Base-by-base conservation (phyloP, 805 yeast species). In the Groenewaldozyma tartarivorans region DNA sequence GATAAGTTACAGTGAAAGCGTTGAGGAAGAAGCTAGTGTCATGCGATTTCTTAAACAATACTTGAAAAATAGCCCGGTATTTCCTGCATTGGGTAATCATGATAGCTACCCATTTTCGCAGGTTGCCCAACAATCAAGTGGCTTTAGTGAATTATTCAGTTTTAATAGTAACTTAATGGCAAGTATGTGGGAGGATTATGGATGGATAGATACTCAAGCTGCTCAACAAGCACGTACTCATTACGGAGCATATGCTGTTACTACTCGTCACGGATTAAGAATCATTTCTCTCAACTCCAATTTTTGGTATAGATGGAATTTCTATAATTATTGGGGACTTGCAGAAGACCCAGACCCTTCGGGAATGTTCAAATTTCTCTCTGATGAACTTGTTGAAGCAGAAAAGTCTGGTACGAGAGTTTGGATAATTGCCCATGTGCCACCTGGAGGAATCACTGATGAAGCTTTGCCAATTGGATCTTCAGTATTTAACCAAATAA, bases 91-190 rank as follows among this genome's bases (percentile, higher is more conserved):
- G 51, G 87, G 87, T 20, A 79, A 77, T 56, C 86, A 81, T 58
- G 87, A 80, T 53, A 72, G 78, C 22, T 80, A 71, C 65, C 87
- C 88, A 15, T 75, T 78, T 50, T 81, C 80, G 29, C 84, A 79
- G 55, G 58, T 78, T 43, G 81, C 84, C 2, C 81, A 78, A 43
- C 53, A 62, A 24, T 53, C 57, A 29, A 67, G 72, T 18, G 72
- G 73, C 5, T 71, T 63, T 44, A 54, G 58, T 2, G 60, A 64
- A 38, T 48, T 64, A 50, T 67, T 68, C 43, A 54, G 61, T n/a
- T 71, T 71, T 68, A 72, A 73, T 48, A 57, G 64, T 2, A 72
- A 71, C 11, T 56, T 71, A 41, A 61, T 72, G 65, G 67, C 72
- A 33, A 67, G 67, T 21, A 42, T 73, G 40, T 72, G 76, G 76